These are phyloP conservation scores for Syzygium aromaticum DNA, from an alignment of 345 rosid genomes.

Conservation along the genomic window DNA sequence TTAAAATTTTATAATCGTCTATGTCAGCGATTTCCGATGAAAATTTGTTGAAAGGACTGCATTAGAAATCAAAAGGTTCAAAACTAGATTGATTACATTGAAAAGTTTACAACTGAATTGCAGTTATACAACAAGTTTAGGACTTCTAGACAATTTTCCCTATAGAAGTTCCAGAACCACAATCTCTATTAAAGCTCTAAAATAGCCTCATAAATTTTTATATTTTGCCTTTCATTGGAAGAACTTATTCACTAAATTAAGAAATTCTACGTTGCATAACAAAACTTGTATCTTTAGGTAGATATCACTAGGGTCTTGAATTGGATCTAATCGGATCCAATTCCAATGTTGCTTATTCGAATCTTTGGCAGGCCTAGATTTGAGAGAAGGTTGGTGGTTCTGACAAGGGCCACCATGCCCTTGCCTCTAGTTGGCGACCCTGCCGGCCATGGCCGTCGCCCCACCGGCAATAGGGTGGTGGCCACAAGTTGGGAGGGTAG, in stretches of 20 bases:
- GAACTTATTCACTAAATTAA: neutral
- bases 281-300: no score
- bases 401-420: no score
- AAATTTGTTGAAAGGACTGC: rapidly evolving
- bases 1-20: neutral
- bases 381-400: no score
- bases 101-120: no score
- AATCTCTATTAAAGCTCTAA: neutral
- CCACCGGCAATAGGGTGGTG: no score
- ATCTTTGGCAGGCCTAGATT: neutral
- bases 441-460: no score
- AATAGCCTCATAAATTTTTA: neutral
- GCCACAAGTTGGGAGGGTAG: no score
- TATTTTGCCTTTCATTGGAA: neutral
- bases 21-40: neutral
- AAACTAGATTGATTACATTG: no score
- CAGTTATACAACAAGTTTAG: rapidly evolving
- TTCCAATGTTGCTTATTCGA: neutral
- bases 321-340: neutral
- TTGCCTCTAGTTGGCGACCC: no score
- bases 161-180: neutral
- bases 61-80: no score
- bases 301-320: neutral
- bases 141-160: neutral
- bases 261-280: rapidly evolving